Base-by-base conservation (phyloP, 2,329 filamentous ascomycete genomes). In the Calycina herbarum region DNA sequence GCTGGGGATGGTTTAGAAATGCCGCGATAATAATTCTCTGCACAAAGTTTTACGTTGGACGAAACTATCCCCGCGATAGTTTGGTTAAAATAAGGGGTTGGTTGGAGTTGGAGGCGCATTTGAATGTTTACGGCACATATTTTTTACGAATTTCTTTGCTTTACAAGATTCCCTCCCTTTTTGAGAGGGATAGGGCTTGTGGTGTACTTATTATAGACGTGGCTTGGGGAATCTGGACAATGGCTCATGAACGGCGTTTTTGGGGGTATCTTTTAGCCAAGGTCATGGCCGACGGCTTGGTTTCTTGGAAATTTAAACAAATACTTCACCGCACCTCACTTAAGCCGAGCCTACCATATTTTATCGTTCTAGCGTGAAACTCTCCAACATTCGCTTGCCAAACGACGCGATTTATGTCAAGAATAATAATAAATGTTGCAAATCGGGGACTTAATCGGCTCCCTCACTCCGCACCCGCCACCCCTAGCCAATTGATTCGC, bases 1-100 rank as follows among this genome's bases (percentile, higher is more conserved):
- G 56, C 59, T 67, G 58, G 64, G 65, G 3, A 64, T 69, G 54
- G 65, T 59, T 31, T 63, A 62, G 20, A 24, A 27, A 38, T 35
- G 27, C 13, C 56, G 31, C n/a, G 31, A 35, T 17, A 17, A 35
- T 15, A 35, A 33, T 17, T 33, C 33, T 5, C 56, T 2, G 17
- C 13, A n/a, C n/a, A 1, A 5, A 35, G n/a, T 57, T 17, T 57
- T 57, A 35, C 56, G 31, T 35, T 57, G 56, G 27, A 20, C 27
- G 56, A 54, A 54, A 27, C 8, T 13, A 15, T 27, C 15, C 48
- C 10, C 20, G 48, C 10, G 48, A 27, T 13, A 13, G 20, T 8
- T 27, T 54, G 48, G 20, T 13, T 27, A 54, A 54, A 51, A 27
- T 54, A 27, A 11, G 48, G 45, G 24, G 48, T 54, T 54, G 48